These are phyloP conservation scores for Dionaea muscipula DNA, from an alignment of 179 eudicot genomes.

Conservation along the genomic window DNA sequence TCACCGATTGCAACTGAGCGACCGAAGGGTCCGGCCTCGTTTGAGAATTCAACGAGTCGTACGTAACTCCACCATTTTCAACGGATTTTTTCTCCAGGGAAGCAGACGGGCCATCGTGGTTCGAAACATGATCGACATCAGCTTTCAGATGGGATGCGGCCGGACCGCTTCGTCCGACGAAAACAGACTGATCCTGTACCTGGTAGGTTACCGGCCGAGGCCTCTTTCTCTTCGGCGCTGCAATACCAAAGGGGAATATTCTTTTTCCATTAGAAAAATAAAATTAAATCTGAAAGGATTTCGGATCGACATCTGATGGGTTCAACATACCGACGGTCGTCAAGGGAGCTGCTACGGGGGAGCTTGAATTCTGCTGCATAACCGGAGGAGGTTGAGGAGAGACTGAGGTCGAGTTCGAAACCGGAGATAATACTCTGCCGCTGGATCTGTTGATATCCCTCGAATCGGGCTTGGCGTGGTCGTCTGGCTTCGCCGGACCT, in stretches of 20 bases:
- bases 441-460: constrained; percentile 33
- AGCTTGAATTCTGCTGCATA: constrained; percentile 23
- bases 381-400: constrained; percentile 13
- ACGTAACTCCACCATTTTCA: constrained; percentile 24
- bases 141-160: constrained; percentile 26
- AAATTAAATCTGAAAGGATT: too few relatives aligned
- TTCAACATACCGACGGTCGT: constrained; percentile 48
- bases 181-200: constrained; percentile 27
- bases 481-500: constrained; percentile 49
- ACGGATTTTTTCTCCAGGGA: constrained; percentile 27
- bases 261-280: background rate
- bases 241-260: constrained; percentile 3
- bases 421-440: constrained; percentile 44
- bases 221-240: constrained; percentile 82
- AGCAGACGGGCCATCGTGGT: constrained; percentile 27
- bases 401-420: constrained; percentile 25
- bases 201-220: constrained; percentile 38
- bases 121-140: constrained; percentile 37
- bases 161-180: constrained; percentile 26
- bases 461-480: constrained; percentile 35
- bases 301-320: background rate
- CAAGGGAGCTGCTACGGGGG: constrained; percentile 29
- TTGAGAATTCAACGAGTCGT: constrained; percentile 17
- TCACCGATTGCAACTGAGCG: constrained; percentile 5
- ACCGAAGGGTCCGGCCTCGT: constrained; percentile 6